Percentiles rank a stretch among this genome's conserved stretches.
Evolutionary conservation across 2,329 filamentous ascomycete genomes (phyloP).

Genomic region (Nemania diffusa): DNA sequence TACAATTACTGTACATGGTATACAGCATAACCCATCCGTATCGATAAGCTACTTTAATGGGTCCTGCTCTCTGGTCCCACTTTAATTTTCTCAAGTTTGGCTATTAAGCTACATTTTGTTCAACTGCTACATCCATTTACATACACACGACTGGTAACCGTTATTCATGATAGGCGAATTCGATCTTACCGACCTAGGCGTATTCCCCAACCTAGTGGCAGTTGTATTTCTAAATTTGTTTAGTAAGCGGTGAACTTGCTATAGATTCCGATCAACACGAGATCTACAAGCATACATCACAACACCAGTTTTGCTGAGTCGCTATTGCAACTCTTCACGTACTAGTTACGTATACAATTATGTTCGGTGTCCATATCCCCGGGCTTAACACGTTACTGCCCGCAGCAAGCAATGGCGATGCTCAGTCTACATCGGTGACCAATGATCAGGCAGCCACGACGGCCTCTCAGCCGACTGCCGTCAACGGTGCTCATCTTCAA

Average conservation of each 20-base stretch:
- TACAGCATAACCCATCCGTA: slow-evolving; percentile 13
- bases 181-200: background rate
- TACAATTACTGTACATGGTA: no score
- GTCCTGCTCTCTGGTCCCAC: slow-evolving; percentile 31
- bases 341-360: background rate
- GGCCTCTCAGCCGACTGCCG: slow-evolving; percentile 4
- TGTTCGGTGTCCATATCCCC: slow-evolving; percentile 44
- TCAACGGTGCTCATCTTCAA: slow-evolving; percentile 5
- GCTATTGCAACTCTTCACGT: background rate
- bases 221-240: background rate
- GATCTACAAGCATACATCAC: slow-evolving; percentile 9
- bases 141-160: background rate
- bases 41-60: slow-evolving; percentile 32
- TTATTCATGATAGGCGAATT: background rate
- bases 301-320: background rate
- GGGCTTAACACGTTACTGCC: slow-evolving; percentile 42
- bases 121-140: background rate
- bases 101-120: background rate
- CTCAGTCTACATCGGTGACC: slow-evolving; percentile 17
- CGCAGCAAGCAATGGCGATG: background rate
- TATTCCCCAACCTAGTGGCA: background rate
- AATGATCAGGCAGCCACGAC: slow-evolving; percentile 19
- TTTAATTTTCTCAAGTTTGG: slow-evolving; percentile 44
- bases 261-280: slow-evolving; percentile 1
- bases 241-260: no score